Conservation (phyloP, 148 eudicot species). For the Arbutus unedo region DNA sequence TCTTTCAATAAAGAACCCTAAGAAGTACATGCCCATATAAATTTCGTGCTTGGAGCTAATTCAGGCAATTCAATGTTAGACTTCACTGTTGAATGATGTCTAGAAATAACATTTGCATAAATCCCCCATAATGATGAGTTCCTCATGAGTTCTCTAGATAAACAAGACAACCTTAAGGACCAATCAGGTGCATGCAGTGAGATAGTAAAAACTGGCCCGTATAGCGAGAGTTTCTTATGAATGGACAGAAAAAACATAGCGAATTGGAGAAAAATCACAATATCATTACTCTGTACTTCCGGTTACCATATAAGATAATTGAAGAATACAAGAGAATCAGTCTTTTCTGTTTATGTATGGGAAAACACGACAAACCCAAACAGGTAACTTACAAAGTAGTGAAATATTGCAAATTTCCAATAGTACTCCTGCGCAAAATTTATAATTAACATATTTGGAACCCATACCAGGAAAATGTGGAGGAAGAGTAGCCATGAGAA, state of each 20-base stretch:
- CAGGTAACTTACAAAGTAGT: not conserved
- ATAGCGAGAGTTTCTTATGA: not conserved
- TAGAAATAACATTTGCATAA: not conserved
- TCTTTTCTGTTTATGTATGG: not conserved
- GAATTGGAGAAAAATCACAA: not conserved
- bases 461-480: slow-evolving; percentile 79
- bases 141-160: slow-evolving; percentile 3
- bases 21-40: not conserved
- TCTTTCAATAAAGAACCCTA: not conserved
- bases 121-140: not conserved
- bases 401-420: not conserved
- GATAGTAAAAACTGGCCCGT: not conserved
- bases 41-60: not conserved
- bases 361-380: not conserved
- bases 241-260: not conserved
- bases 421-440: not conserved
- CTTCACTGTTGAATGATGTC: not conserved
- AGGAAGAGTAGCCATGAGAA: slow-evolving; percentile 85
- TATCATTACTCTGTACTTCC: not conserved
- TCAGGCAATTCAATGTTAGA: not conserved
- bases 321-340: not conserved
- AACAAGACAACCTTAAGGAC: not conserved
- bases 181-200: not conserved
- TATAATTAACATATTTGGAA: slow-evolving; percentile 4
- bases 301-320: not conserved